A percentile compares a stretch with the other conserved stretches of the same genome.
These are phyloP conservation scores for Sutorius australiensis DNA, from an alignment of 768 basidiomycete species.

Conservation along the genomic window DNA sequence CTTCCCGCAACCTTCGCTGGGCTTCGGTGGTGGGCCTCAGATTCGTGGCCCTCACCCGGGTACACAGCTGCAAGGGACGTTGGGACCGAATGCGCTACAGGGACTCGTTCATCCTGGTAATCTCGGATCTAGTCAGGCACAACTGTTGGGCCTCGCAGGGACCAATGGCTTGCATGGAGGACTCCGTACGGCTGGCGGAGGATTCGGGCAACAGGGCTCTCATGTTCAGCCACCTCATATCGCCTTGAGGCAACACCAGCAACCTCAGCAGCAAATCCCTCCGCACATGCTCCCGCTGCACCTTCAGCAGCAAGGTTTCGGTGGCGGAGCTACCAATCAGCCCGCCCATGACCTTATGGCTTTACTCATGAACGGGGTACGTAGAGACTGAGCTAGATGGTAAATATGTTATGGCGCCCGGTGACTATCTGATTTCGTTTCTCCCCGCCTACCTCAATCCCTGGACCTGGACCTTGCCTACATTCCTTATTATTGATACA, in stretches of 20 bases:
- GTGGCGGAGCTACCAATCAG: slow-evolving; percentile 46
- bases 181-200: slow-evolving; percentile 44
- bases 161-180: slow-evolving; percentile 45
- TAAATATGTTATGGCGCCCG: slow-evolving; percentile 12
- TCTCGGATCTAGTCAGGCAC: slow-evolving; percentile 48
- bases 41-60: slow-evolving; percentile 50
- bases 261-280: slow-evolving; percentile 48
- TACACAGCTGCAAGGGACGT: slow-evolving; percentile 43
- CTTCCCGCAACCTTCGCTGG: slow-evolving; percentile 43
- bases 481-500: slow-evolving; percentile 35
- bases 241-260: slow-evolving; percentile 33
- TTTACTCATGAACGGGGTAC: slow-evolving; percentile 69
- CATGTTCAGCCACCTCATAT: slow-evolving; percentile 32
- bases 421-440: slow-evolving; percentile 15
- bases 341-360: slow-evolving; percentile 78
- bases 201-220: slow-evolving; percentile 34
- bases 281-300: slow-evolving; percentile 53
- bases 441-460: slow-evolving; percentile 6
- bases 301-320: slow-evolving; percentile 55
- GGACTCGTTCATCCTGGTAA: slow-evolving; percentile 51
- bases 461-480: slow-evolving; percentile 24
- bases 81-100: slow-evolving; percentile 47
- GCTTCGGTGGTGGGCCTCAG: slow-evolving; percentile 40
- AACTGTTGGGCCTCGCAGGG: slow-evolving; percentile 43
- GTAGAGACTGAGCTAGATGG: slow-evolving; percentile 51